These are phyloP conservation scores for Trametopsis cervina DNA, from an alignment of 768 basidiomycete species.

Conservation along the genomic window DNA sequence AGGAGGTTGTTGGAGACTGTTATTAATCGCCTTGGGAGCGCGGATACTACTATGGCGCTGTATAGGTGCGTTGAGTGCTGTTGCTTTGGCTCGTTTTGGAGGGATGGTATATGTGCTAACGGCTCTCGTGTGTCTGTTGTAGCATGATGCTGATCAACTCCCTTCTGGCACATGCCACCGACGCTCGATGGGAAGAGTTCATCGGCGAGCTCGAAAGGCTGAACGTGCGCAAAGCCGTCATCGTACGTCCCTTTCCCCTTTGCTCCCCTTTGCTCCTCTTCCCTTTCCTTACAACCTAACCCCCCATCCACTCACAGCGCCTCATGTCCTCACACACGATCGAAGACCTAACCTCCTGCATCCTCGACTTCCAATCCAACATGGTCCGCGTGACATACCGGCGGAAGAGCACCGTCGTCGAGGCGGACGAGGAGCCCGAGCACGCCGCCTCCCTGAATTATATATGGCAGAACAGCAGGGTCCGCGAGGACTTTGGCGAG, in stretches of 20 bases:
- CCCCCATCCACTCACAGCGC: conserved; percentile 36
- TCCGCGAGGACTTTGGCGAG: conserved; percentile 45
- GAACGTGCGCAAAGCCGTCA: conserved; percentile 75
- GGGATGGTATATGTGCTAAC: conserved; percentile 2
- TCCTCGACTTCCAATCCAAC: conserved; percentile 86
- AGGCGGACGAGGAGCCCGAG: conserved; percentile 52
- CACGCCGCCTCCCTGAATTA: conserved; percentile 52
- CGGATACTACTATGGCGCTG: conserved; percentile 80
- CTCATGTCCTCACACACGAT: conserved; percentile 78
- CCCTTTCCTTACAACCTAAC: neutral
- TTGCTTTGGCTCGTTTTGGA: neutral
- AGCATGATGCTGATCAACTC: conserved; percentile 92
- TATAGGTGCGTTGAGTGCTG: conserved; percentile 49
- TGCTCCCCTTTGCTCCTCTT: no score
- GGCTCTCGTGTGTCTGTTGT: conserved; percentile 4
- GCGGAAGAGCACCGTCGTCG: conserved; percentile 74
- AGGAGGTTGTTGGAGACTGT: conserved; percentile 70
- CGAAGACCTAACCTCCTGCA: conserved; percentile 76
- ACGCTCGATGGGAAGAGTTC: conserved; percentile 74
- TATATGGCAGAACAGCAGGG: conserved; percentile 61
- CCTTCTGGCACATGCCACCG: conserved; percentile 71
- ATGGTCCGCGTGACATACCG: conserved; percentile 72
- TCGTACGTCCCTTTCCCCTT: conserved; percentile 56
- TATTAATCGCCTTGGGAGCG: conserved; percentile 70
- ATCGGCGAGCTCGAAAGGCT: conserved; percentile 66